Conservation (phyloP, 2,329 filamentous ascomycete species). For the Clonostachys solani region DNA sequence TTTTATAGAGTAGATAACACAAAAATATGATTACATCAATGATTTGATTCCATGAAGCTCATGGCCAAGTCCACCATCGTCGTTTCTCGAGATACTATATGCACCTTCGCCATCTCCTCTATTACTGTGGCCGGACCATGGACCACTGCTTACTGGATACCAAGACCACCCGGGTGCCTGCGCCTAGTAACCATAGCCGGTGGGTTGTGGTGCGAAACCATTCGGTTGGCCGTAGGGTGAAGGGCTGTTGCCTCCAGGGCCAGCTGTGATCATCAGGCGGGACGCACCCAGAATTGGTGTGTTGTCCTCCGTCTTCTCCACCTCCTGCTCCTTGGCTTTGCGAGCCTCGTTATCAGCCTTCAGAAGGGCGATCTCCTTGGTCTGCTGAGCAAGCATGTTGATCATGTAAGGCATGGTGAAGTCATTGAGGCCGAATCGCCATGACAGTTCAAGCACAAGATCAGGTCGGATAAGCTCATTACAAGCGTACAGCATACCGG, state of each 20-base stretch:
- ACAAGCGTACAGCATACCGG: constrained; percentile 99
- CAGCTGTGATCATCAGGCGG: constrained; percentile 93
- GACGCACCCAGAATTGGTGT: constrained; percentile 87
- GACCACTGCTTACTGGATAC: background rate
- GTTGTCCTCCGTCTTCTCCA: constrained; percentile 85
- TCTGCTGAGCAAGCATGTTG: constrained; percentile 92
- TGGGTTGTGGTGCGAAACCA: constrained; percentile 84
- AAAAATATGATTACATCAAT: too few species aligned
- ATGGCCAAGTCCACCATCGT: too few species aligned
- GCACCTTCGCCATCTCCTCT: too few species aligned
- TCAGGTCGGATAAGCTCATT: constrained; percentile 95
- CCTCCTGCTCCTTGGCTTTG: constrained; percentile 67
- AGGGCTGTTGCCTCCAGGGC: constrained; percentile 61
- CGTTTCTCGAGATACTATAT: too few species aligned
- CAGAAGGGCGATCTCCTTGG: constrained; percentile 74
- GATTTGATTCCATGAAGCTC: too few species aligned
- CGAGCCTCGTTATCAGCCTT: constrained; percentile 97
- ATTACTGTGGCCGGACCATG: too few species aligned
- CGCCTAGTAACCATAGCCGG: constrained; percentile 64
- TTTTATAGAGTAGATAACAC: too few species aligned
- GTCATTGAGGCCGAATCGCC: constrained; percentile 90
- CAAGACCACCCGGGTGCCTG: constrained; percentile 3
- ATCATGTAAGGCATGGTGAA: constrained; percentile 99
- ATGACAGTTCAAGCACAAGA: constrained; percentile 91
- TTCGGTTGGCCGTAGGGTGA: constrained; percentile 74